Evolutionary conservation across 805 yeast genomes (phyloP).

Genomic region (Debaryomyces tyrocola): DNA sequence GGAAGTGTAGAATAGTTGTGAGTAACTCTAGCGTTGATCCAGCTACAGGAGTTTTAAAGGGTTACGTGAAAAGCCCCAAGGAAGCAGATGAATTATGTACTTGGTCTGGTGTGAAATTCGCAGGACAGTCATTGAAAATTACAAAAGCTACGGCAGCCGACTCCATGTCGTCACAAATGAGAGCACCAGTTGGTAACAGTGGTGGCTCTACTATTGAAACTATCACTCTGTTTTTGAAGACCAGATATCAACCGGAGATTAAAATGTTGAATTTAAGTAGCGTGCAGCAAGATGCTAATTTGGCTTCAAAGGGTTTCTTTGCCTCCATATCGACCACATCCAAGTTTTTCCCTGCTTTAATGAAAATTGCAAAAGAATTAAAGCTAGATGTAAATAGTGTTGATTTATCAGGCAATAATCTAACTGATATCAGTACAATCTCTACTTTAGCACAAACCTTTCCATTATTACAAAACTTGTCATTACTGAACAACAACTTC

Average conservation of each 20-base stretch:
- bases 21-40: constrained; percentile 54
- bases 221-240: constrained; percentile 56
- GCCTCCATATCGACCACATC: constrained; percentile 60
- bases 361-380: constrained; percentile 69
- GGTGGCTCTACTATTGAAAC: constrained; percentile 54
- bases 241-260: constrained; percentile 64
- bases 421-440: constrained; percentile 60
- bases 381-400: constrained; percentile 66
- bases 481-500: constrained; percentile 76
- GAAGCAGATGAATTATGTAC: constrained; percentile 61
- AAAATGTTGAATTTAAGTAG: constrained; percentile 69
- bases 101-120: constrained; percentile 79
- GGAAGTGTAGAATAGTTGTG: constrained; percentile 62
- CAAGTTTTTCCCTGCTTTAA: constrained; percentile 86
- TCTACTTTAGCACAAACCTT: constrained; percentile 68
- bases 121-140: constrained; percentile 66
- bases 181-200: constrained; percentile 11
- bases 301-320: constrained; percentile 64
- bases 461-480: constrained; percentile 75
- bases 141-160: constrained; percentile 26
- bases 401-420: constrained; percentile 58
- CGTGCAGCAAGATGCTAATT: constrained; percentile 62
- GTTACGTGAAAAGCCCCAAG: constrained; percentile 49
- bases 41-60: constrained; percentile 50
- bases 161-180: constrained; percentile 15